phyloP scores from a whole-genome alignment of 2,329 filamentous ascomycete genomes.

The Sporothrix variecibatus region DNA sequence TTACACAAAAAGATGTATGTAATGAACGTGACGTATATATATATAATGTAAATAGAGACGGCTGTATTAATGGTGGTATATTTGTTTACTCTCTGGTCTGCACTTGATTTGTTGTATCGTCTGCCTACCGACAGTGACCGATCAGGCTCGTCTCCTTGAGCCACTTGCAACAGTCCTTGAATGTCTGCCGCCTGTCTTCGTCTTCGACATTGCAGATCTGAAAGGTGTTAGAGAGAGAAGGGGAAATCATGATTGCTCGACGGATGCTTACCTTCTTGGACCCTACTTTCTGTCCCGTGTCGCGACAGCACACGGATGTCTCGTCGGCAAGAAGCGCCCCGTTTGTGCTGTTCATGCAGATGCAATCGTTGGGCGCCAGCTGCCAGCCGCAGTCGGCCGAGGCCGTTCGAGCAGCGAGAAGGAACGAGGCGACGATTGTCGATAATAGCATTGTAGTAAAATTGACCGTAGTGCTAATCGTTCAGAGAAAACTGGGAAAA shows the following conservation, averaged over 20 bases:
- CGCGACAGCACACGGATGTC: slow-evolving; percentile 20
- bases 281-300: neutral
- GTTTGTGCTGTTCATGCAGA: slow-evolving; percentile 28
- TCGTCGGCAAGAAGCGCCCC: slow-evolving; percentile 18
- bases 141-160: slow-evolving; percentile 26
- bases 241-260: neutral
- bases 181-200: slow-evolving; percentile 25
- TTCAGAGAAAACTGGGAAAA: too few species aligned
- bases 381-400: slow-evolving; percentile 25
- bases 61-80: neutral
- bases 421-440: neutral
- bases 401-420: neutral
- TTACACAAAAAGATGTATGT: neutral
- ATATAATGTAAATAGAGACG: neutral
- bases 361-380: slow-evolving; percentile 26
- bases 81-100: neutral
- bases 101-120: neutral
- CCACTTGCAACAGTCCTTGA: slow-evolving; percentile 30
- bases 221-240: neutral
- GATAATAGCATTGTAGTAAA: neutral
- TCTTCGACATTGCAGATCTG: slow-evolving; percentile 21
- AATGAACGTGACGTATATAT: neutral
- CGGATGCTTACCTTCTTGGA: neutral
- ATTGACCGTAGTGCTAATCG: neutral
- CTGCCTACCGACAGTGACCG: slow-evolving; percentile 26